These are phyloP conservation scores for Umbilicaria muhlenbergii DNA, from an alignment of 495 filamentous ascomycete species.

Conservation along the genomic window DNA sequence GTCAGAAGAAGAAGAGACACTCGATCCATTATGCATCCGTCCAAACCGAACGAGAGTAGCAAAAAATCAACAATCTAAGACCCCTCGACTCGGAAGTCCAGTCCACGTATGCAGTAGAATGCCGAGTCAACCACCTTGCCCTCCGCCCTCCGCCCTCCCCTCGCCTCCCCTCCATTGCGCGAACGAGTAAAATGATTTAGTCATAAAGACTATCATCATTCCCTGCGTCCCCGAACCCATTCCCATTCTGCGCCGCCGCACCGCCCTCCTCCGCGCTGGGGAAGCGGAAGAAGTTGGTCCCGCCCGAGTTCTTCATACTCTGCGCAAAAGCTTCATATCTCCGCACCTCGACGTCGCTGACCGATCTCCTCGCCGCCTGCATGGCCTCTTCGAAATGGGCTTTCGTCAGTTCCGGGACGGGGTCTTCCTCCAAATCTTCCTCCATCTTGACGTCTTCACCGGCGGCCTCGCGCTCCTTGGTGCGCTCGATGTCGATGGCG, in stretches of 20 bases:
- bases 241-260: conserved; percentile 31
- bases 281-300: conserved; percentile 95
- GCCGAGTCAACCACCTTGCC: no score
- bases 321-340: conserved; percentile 97
- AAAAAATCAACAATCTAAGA: background rate
- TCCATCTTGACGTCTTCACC: conserved; percentile 69
- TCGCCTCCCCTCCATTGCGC: background rate
- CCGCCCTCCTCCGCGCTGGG: conserved; percentile 52
- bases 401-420: conserved; percentile 89
- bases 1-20: no score
- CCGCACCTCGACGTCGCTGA: conserved; percentile 91
- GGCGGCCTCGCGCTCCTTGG: conserved; percentile 74
- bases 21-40: no score
- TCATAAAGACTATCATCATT: conserved; percentile 82
- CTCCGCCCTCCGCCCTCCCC: background rate
- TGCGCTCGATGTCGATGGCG: conserved; percentile 67
- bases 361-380: conserved; percentile 80
- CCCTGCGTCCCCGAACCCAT: conserved; percentile 66
- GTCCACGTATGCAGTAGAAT: background rate
- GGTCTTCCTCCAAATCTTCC: conserved; percentile 73
- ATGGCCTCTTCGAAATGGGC: conserved; percentile 98
- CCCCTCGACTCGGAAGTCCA: no score
- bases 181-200: conserved; percentile 13
- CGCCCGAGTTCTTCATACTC: conserved; percentile 94
- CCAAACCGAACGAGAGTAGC: no score